Conservation (phyloP, 257 asterid species). For the Jacaranda mimosifolia region DNA sequence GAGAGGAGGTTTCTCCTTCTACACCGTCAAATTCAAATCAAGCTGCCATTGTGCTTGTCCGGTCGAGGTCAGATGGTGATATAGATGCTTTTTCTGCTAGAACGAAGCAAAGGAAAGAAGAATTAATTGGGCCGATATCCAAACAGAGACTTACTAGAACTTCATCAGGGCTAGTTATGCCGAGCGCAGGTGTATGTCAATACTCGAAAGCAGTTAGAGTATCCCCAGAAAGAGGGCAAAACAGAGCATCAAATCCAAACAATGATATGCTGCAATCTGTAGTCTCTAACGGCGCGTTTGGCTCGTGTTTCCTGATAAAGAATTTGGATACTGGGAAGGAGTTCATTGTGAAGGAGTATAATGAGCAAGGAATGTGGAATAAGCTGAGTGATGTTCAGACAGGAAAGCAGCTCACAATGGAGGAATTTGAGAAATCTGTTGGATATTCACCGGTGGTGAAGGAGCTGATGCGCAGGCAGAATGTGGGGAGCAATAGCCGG, state of each 20-base stretch:
- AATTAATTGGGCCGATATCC: constrained; percentile 66
- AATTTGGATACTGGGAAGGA: constrained; percentile 92
- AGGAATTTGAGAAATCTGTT: constrained; percentile 85
- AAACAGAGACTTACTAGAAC: constrained; percentile 84
- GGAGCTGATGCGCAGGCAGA: constrained; percentile 78
- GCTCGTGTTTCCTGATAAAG: constrained; percentile 82
- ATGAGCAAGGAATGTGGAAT: constrained; percentile 85
- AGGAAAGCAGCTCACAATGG: constrained; percentile 87
- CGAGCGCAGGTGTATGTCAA: constrained; percentile 48
- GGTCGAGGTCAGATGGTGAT: constrained; percentile 96
- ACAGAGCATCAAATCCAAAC: constrained; percentile 37
- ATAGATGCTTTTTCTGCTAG: constrained; percentile 56
- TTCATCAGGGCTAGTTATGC: constrained; percentile 52
- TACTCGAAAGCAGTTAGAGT: constrained; percentile 42
- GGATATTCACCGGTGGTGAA: constrained; percentile 86
- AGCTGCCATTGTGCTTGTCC: constrained; percentile 48
- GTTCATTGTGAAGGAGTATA: constrained; percentile 78
- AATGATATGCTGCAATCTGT: constrained; percentile 35
- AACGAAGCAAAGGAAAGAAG: constrained; percentile 78
- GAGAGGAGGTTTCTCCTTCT: constrained; percentile 12
- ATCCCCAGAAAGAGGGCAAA: constrained; percentile 39
- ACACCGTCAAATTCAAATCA: constrained; percentile 41
- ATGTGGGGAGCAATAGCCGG: constrained; percentile 28
- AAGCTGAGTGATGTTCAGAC: constrained; percentile 88
- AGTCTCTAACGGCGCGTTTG: constrained; percentile 45